Evolutionary conservation across 73 alveolate species (phyloP).

Genomic region (Tetrahymena borealis): DNA sequence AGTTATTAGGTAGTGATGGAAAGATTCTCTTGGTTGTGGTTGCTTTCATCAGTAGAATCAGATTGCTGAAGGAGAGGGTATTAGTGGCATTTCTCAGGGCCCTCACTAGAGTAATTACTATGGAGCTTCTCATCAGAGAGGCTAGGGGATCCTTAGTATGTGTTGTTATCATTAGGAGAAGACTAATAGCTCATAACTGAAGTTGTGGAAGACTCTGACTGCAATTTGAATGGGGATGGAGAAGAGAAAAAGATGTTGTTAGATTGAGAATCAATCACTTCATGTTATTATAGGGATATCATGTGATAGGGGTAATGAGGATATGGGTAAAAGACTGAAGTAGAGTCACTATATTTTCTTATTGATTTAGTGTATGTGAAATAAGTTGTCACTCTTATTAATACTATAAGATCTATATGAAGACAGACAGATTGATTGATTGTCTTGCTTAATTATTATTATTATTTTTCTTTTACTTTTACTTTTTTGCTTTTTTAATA

Average conservation of each 20-base stretch:
- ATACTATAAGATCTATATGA: neutral
- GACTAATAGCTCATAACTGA: neutral
- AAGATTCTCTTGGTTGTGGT: neutral
- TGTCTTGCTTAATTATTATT: neutral
- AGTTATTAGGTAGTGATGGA: neutral
- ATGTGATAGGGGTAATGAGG: neutral
- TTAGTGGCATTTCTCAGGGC: neutral
- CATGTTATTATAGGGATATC: neutral
- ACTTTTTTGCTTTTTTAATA: neutral
- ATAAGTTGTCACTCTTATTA: neutral
- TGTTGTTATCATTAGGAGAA: neutral
- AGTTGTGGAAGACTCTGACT: neutral
- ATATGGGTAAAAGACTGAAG: neutral
- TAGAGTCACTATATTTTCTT: neutral
- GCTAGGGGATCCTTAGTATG: neutral
- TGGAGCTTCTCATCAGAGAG: neutral
- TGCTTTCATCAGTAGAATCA: neutral
- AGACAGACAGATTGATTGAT: too few species aligned
- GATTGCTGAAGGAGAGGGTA: neutral
- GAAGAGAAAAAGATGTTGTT: constrained; percentile 1
- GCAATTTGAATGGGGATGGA: neutral
- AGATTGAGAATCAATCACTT: neutral
- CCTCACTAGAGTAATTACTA: neutral
- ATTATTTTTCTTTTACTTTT: neutral
- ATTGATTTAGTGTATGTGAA: neutral